Base-by-base conservation (phyloP, 495 filamentous ascomycete species). In the Aspergillus olivimuriae region DNA sequence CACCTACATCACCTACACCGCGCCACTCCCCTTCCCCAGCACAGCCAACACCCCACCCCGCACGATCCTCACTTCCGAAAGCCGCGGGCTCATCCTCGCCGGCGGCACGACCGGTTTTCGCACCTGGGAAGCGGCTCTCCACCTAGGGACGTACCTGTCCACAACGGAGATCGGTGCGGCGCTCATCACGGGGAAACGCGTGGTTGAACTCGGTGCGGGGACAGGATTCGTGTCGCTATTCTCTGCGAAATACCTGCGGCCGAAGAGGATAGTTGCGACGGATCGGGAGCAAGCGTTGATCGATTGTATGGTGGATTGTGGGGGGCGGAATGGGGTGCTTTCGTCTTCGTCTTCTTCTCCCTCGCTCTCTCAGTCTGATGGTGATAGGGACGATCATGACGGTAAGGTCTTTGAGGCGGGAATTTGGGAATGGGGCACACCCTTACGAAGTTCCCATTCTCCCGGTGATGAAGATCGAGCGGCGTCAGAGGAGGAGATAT, bases 111-210 rank as follows among this genome's bases (percentile, higher is more conserved):
- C 91, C 0, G 91, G 91, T 0, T 70, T 88, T 20, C 79, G 91
- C 9, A 97, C 91, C 4, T 97, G 91, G 91, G 91, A 95, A 66
- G 91, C 91, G 3, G 81, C 88, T 0, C 64, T 97, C n/a, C 84
- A 89, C 56, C 73, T 96, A 0, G 87, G 82, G 1, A 75, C 86
- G 16, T 94, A 82, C 50, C 79, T 92, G 23, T 66, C 76, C 9
- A 63, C 74, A 8, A 63, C 69, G 0, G 38, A 56, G 0, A 36
- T 52, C 1, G 78, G 72, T 10, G 52, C 50, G 34, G 43, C 50
- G 9, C 46, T 76, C 11, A 59, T 92, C 9, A 47, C 47, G 26
- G 69, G 68, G 10, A 83, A 83, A 48, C 70, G 65, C 0, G 69
- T 96, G 4, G 70, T 97, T n/a, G 91, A 97, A 56, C 72, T 96